A percentile compares a stretch with the other conserved stretches of the same genome.
Evolutionary conservation across 2,329 filamentous ascomycete species (phyloP).

Genomic region (Alternaria tenuissima): DNA sequence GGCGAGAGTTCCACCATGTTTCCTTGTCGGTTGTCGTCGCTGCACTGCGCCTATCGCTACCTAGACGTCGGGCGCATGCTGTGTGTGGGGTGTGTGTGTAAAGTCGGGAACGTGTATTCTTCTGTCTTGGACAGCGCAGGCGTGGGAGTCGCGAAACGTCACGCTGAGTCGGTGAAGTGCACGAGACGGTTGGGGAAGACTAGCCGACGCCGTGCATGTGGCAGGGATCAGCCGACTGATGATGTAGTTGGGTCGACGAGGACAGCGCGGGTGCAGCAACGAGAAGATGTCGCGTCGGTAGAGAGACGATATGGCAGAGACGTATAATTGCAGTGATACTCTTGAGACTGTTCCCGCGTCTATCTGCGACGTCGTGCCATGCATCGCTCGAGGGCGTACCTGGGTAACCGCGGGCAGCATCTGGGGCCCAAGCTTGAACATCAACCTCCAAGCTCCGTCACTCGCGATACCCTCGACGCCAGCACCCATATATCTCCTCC

Average conservation of each 20-base stretch:
- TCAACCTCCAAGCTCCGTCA: constrained; percentile 38
- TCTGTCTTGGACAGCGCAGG: neutral
- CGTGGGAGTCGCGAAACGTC: constrained; percentile 28
- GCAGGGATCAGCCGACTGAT: constrained; percentile 42
- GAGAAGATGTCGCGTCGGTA: neutral
- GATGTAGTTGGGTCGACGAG: constrained; percentile 36
- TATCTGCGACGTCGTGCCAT: constrained; percentile 13
- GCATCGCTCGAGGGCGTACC: neutral
- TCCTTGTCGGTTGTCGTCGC: constrained; percentile 22
- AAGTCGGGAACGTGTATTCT: neutral
- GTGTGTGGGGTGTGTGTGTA: constrained; percentile 12
- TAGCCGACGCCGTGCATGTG: constrained; percentile 32
- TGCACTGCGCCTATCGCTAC: constrained; percentile 40
- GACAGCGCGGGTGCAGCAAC: constrained; percentile 7
- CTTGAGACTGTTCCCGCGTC: neutral
- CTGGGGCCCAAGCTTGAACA: constrained; percentile 29
- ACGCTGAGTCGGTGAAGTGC: constrained; percentile 38
- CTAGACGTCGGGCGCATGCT: constrained; percentile 42
- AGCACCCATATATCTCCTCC: constrained; percentile 5
- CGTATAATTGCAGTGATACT: neutral
- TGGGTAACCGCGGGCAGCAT: constrained; percentile 15
- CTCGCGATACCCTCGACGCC: constrained; percentile 17
- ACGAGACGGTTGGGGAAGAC: constrained; percentile 35
- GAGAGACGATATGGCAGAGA: neutral
- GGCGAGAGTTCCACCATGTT: constrained; percentile 54